A percentile compares a stretch with the other conserved stretches of the same genome.
phyloP scores from a whole-genome alignment of 371 early-diverging fungal species.

The Enterocytospora artemiae region DNA sequence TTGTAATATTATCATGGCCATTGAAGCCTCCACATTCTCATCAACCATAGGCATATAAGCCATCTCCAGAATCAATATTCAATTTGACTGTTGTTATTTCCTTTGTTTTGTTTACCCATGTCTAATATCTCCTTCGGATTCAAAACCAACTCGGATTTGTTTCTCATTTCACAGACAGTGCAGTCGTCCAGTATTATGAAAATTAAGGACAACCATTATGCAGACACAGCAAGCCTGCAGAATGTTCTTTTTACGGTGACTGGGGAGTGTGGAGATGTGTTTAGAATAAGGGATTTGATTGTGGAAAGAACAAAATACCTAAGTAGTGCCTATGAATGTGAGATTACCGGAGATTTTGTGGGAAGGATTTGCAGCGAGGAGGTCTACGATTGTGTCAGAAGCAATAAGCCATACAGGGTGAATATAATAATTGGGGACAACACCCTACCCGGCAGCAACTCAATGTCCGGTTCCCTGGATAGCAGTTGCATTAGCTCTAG shows the following conservation, averaged over 20 bases:
- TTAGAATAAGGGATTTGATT: background rate
- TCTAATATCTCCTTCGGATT: conserved; percentile 14
- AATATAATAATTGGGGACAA: background rate
- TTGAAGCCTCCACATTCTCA: background rate
- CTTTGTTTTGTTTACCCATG: background rate
- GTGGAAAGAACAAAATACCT: background rate
- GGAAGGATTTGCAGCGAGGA: background rate
- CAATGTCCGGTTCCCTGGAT: background rate
- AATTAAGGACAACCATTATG: conserved; percentile 15
- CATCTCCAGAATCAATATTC: background rate
- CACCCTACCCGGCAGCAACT: background rate
- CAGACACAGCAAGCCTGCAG: background rate
- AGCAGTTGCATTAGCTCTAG: too few relatives aligned
- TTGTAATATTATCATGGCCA: background rate
- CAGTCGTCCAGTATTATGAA: background rate
- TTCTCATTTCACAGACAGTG: conserved; percentile 9
- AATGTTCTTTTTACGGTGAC: background rate
- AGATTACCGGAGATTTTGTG: background rate
- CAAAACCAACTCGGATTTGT: background rate
- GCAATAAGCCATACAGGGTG: background rate
- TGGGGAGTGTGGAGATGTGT: conserved; percentile 4
- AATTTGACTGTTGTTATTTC: background rate
- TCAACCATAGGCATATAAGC: background rate
- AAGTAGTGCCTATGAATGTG: background rate
- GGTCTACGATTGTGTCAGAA: conserved; percentile 7